A percentile compares a stretch with the other conserved stretches of the same genome.
Evolutionary conservation across 2,329 filamentous ascomycete species (phyloP).

Genomic region (Thielaviopsis ethacetica): DNA sequence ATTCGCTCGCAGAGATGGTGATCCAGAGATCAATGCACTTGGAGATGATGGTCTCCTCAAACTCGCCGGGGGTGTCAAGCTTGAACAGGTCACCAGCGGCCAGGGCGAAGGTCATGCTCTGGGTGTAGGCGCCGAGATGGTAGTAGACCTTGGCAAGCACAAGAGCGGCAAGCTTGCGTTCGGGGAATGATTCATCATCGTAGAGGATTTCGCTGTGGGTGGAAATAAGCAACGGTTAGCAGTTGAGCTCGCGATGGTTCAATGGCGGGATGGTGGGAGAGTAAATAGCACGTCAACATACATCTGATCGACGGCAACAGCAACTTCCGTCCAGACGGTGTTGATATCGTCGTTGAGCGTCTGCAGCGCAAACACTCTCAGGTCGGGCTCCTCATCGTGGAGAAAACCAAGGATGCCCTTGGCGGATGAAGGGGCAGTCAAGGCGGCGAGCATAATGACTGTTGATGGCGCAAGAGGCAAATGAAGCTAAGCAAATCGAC

Average conservation of each 20-base stretch:
- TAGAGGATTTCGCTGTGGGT: slow-evolving; percentile 73
- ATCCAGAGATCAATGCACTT: slow-evolving; percentile 99
- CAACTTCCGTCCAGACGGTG: slow-evolving; percentile 94
- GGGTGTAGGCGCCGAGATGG: slow-evolving; percentile 95
- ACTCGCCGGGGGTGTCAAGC: slow-evolving; percentile 79
- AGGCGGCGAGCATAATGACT: slow-evolving; percentile 63
- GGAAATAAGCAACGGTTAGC: slow-evolving; percentile 8
- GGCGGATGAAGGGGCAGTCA: slow-evolving; percentile 89
- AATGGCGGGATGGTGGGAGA: no score
- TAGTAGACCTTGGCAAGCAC: slow-evolving; percentile 98
- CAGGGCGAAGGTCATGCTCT: slow-evolving; percentile 96
- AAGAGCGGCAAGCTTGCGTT: slow-evolving; percentile 84
- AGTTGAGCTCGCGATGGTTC: not conserved
- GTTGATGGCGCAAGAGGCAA: not conserved
- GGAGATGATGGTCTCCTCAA: slow-evolving; percentile 96
- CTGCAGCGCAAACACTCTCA: slow-evolving; percentile 89
- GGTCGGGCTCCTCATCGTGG: slow-evolving; percentile 81
- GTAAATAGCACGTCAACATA: slow-evolving; percentile 24
- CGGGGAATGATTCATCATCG: slow-evolving; percentile 87
- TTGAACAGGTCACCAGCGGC: slow-evolving; percentile 91
- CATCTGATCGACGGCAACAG: slow-evolving; percentile 85
- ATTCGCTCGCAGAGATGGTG: slow-evolving; percentile 43
- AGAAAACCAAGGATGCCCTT: slow-evolving; percentile 91
- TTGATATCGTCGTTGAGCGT: slow-evolving; percentile 94
- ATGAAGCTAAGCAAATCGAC: slow-evolving; percentile 4